A percentile compares a stretch with the other conserved stretches of the same genome.
Conservation (phyloP, 805 yeast genomes). For the Spathaspora gorwiae region DNA sequence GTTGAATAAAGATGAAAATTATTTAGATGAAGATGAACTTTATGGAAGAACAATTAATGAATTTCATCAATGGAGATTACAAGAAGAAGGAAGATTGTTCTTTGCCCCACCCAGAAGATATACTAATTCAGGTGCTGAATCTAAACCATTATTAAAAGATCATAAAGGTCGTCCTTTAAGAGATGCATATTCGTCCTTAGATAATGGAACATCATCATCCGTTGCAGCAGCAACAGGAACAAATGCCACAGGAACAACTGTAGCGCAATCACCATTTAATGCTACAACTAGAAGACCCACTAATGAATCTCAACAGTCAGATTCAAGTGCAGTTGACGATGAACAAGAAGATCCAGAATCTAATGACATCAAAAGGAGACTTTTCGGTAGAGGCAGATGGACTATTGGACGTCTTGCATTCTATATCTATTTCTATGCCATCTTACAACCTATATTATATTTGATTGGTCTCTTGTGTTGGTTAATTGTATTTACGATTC, state of each 20-base stretch:
- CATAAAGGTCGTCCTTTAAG: conserved; percentile 38
- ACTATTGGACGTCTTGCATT: conserved; percentile 75
- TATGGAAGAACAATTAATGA: conserved; percentile 84
- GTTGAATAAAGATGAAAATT: conserved; percentile 71
- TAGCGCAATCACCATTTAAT: background rate
- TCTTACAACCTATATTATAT: conserved; percentile 64
- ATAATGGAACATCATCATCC: conserved; percentile 10
- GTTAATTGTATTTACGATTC: conserved; percentile 84
- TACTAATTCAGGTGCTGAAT: conserved; percentile 25
- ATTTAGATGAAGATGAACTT: conserved; percentile 79
- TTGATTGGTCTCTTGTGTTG: conserved; percentile 61
- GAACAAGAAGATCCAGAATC: conserved; percentile 12
- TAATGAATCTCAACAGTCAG: conserved; percentile 1
- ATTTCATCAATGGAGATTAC: conserved; percentile 82
- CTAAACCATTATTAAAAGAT: conserved; percentile 38
- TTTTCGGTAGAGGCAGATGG: conserved; percentile 94
- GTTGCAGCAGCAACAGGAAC: background rate
- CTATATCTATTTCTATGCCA: conserved; percentile 61
- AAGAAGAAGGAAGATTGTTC: conserved; percentile 71
- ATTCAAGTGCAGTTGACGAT: conserved; percentile 11
- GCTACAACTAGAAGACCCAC: background rate
- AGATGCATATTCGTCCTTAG: conserved; percentile 33
- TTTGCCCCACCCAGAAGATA: conserved; percentile 62
- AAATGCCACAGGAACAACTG: conserved; percentile 9
- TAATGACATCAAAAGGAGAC: conserved; percentile 45